Evolutionary conservation across 2,329 filamentous ascomycete species (phyloP).

Genomic region (Ceratocystiopsis sp.): DNA sequence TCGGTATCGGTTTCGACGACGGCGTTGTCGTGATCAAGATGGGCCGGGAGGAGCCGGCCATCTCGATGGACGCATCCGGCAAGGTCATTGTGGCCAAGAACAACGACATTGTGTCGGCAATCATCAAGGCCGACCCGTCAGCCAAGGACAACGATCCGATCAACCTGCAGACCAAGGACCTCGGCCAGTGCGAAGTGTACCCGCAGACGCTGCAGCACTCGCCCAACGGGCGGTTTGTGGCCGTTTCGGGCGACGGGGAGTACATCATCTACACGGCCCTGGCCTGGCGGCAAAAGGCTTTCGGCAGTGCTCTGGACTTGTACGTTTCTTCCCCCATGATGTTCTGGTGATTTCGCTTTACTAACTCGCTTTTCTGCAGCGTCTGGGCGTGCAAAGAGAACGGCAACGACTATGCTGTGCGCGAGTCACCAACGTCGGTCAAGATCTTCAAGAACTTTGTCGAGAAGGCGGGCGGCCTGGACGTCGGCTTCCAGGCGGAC

Average conservation of each 20-base stretch:
- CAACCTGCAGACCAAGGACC: slow-evolving; percentile 75
- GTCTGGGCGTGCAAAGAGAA: slow-evolving; percentile 95
- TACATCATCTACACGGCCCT: slow-evolving; percentile 98
- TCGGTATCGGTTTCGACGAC: slow-evolving; percentile 94
- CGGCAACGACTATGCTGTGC: slow-evolving; percentile 95
- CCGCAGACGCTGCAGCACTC: slow-evolving; percentile 89
- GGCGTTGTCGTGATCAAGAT: slow-evolving; percentile 96
- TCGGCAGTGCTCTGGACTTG: slow-evolving; percentile 88
- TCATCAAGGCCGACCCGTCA: slow-evolving; percentile 78
- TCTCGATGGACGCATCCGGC: slow-evolving; percentile 91
- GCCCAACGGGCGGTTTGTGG: slow-evolving; percentile 75
- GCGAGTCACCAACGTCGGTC: slow-evolving; percentile 83
- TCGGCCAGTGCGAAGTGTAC: slow-evolving; percentile 92
- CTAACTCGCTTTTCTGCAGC: slow-evolving; percentile 4
- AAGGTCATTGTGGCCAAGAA: slow-evolving; percentile 95
- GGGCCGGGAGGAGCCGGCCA: slow-evolving; percentile 89
- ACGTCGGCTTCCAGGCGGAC: slow-evolving; percentile 90
- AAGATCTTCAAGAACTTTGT: slow-evolving; percentile 98
- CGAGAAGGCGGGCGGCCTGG: slow-evolving; percentile 72
- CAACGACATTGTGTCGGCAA: slow-evolving; percentile 84
- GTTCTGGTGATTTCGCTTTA: too few species aligned
- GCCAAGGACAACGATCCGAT: slow-evolving; percentile 84
- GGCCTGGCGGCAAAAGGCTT: slow-evolving; percentile 93
- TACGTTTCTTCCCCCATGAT: not conserved
- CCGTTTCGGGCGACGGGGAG: slow-evolving; percentile 87